Base-by-base conservation (phyloP, 208 protist genomes). In the Leishmania mexicana region DNA sequence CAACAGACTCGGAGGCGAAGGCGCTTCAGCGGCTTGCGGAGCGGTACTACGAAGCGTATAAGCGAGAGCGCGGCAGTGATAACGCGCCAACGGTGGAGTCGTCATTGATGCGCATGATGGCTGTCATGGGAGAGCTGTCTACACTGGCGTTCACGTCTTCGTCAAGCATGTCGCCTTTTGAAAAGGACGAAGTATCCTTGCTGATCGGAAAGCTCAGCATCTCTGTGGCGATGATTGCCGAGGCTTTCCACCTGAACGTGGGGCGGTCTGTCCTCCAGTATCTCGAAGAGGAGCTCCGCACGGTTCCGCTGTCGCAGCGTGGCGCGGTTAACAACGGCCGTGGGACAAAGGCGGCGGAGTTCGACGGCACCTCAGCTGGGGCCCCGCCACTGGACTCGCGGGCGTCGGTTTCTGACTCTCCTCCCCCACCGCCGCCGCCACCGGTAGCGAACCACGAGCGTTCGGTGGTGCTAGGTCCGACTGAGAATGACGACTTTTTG, bases 31-130 rank as follows among this genome's bases (percentile, higher is more conserved):
- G 86, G 53, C 88, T 96, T 49, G 87, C 85, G 38, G 74, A 92
- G 67, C 83, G 83, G 70, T 92, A 95, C 83, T 80, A 84, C 58
- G 83, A 90, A 38, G 79, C 78, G 24, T 81, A 93, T 80, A 78
- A 81, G 75, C 58, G 82, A 28, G 76, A 89, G 13, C 86, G 83
- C n/a, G 81, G 91, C 38, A 60, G 79, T 21, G 67, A 79, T 53
- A 84, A 67, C 15, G 82, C 80, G 2, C 83, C 85, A n/a, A 88
- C 87, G 0, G 84, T 92, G 42, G 86, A 91, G 76, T 85, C 85
- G 19, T 86, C 89, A 0, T 71, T 96, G 49, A 85, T 96, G 87
- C 90, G 91, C 47, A 93, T 96, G 88, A 93, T 96, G 88, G 89
- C 90, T 0, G 87, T 86, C n/a, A 80, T 95, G 75, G 93, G 93